Evolutionary conservation across 2,329 filamentous ascomycete species (phyloP).

Genomic region (Cryphonectria parasitica): DNA sequence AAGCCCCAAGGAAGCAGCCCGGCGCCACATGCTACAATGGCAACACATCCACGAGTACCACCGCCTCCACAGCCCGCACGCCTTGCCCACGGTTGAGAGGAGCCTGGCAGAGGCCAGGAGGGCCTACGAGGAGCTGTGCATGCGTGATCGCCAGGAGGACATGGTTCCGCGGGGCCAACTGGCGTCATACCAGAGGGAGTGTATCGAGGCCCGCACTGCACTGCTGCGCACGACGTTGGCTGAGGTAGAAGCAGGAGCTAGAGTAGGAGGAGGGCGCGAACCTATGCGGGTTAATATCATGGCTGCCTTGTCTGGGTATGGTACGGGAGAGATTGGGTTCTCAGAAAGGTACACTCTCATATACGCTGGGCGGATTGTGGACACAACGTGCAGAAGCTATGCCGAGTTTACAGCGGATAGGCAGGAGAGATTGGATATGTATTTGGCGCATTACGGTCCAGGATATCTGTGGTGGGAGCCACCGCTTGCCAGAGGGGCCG

Average conservation of each 20-base stretch:
- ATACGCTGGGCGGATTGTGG: slow-evolving; percentile 48
- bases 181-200: slow-evolving; percentile 36
- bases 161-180: slow-evolving; percentile 4
- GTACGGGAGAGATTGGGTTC: slow-evolving; percentile 45
- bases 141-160: slow-evolving; percentile 15
- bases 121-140: slow-evolving; percentile 16
- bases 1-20: slow-evolving; percentile 42
- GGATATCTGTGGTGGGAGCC: slow-evolving; percentile 53
- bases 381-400: slow-evolving; percentile 42
- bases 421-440: slow-evolving; percentile 44
- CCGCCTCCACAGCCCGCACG: background rate
- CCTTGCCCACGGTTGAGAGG: slow-evolving; percentile 5
- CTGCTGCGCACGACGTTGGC: slow-evolving; percentile 32
- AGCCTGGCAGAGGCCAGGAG: slow-evolving; percentile 3
- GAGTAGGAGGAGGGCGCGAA: slow-evolving; percentile 34
- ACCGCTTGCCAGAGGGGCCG: slow-evolving; percentile 37
- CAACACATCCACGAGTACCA: slow-evolving; percentile 28
- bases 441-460: slow-evolving; percentile 40
- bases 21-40: slow-evolving; percentile 43
- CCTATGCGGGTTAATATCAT: slow-evolving; percentile 47
- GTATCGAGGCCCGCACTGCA: slow-evolving; percentile 40
- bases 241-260: background rate
- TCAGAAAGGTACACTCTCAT: slow-evolving; percentile 46
- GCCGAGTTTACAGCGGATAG: slow-evolving; percentile 45
- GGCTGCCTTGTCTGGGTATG: slow-evolving; percentile 47